Base-by-base conservation (phyloP, 2,329 filamentous ascomycete genomes). In the Fusarium globosum region DNA sequence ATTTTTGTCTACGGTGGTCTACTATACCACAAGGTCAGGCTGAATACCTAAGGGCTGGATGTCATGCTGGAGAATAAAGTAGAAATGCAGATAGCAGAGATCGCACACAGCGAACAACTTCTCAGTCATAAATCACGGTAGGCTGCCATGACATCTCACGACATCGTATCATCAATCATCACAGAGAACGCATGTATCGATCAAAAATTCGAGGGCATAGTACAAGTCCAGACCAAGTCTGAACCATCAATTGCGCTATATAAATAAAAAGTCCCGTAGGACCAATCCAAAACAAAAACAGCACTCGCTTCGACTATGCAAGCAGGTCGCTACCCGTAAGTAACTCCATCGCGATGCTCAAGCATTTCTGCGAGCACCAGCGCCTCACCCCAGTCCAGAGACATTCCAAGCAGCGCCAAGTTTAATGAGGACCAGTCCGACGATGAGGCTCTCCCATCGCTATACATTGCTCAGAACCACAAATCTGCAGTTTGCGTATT, bases 351-450 rank as follows among this genome's bases (percentile, higher is more conserved):
- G 49, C 69, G 75, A 78, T 77, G 76, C 76, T 78, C 76, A 74
- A 78, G 74, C 76, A 59, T 43, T 61, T n/a, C 62, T 68, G 71
- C 77, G 75, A 79, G 77, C 77, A 79, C 77, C 77, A 68, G 61
- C 61, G 26, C 38, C 43, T 65, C 69, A 73, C 56, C 74, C 69
- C 55, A 36, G 39, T 23, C 15, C 33, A 28, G 6, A 46, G 7
- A 69, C 64, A 48, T 33, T 57, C 46, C 30, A 41, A 23, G 71
- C 71, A 77, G 43, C 36, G 67, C 74, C 74, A 75, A 66, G 75
- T 69, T 71, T 71, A 73, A 48, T 78, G 81, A 82, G 80, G 80
- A 80, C 82, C 81, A 83, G 82, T 83, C 82, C 82, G 79, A 41
- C 74, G 74, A 78, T 76, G 77, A 68, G 76, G 76, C 76, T 76